Evolutionary conservation across 2,329 filamentous ascomycete species (phyloP), one percentile per base, ranked within the genome.

Genomic region (Sordariomycetes sp.): DNA sequence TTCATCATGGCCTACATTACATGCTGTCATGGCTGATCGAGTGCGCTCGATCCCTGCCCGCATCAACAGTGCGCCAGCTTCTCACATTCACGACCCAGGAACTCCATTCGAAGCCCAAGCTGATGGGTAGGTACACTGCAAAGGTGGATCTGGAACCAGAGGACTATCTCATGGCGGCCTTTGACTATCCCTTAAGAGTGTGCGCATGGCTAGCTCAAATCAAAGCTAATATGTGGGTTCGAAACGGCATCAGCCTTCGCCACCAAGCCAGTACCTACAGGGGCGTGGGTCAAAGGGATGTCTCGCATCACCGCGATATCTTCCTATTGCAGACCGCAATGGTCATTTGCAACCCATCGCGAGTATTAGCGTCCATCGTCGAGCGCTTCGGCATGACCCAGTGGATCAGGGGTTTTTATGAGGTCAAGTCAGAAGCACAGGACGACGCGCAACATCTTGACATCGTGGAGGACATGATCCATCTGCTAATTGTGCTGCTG

Each of bases 161-260:
- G 47, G 86, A 94, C 52, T 80, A 88, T 48, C 66, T 94, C 16
- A 79, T 94, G 54, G 81, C 84, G 3, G 76, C 87, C 33, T 94
- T 98, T 49, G 92, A 98, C 55, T 94, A 86, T 48, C 90, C 93
- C 1, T 67, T 98, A 4, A 75, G 93, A 34, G 88, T 96, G 1
- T 95, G 87, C 53, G 87, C 86, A 15, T 98, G 92, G 92, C 68
- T 98, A 21, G 85, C 92, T 6, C 93, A 98, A 62, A 96, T 98
- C 78, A 94, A 94, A 56, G 87, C 90, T 14, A 86, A 87, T 33
- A 94, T 96, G 79, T 98, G 93, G 92, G 90, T 98, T 42, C 79
- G 92, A 36, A 98, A 98, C 52, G 92, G 92, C 3, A 86, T 98
- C 51, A 96, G 90, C 48, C 72, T 98, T 33, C 79, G 90, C 25